Base-by-base conservation (phyloP, 1,139 yeast genomes). In the Protomyces lactucae-debilis region DNA sequence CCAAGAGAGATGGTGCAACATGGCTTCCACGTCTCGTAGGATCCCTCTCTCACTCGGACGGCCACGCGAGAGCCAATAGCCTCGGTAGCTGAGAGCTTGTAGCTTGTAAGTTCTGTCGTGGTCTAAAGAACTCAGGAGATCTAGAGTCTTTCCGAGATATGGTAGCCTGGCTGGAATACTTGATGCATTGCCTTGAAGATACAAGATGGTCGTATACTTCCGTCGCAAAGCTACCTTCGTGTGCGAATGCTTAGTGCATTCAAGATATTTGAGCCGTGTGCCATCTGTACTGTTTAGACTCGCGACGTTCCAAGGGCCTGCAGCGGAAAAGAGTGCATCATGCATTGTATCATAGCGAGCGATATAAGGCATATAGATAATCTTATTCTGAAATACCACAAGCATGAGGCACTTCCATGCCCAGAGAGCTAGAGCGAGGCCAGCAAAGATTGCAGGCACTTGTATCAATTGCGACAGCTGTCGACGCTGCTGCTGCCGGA, bases 151-250 rank as follows among this genome's bases (percentile, higher is more conserved):
- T 56, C 53, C 37, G 21, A 59, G 54, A 21, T 14, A 55, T 10
- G 64, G 64, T 32, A 60, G 51, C 25, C 64, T 52, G 1, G 64
- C 59, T 1, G 64, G 64, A 3, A 57, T 48, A 2, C 59, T 40
- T 14, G 59, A 54, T 2, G 64, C 64, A 25, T 60, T 60, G 51
- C 64, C 64, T 21, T 60, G 64, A 8, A 60, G 51, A 54, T 60
- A 54, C 6, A 60, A 28, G 9, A 60, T 25, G 28, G 37, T 32
- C 25, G 45, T 32, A 6, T 51, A 43, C 28, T 32, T 32, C 35
- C 40, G 14, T n/a, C 39, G 36, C 14, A 9, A n/a, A 14, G 16
- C 16, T 37, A 4, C 43, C 16, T 12, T 4, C 9, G 14, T 4
- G 16, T 9, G 14, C 43, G 18, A 4, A 12, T 3, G 14, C 43